These are phyloP conservation scores for Magnolia sinica DNA, from an alignment of 164 flowering plant species.

Conservation along the genomic window DNA sequence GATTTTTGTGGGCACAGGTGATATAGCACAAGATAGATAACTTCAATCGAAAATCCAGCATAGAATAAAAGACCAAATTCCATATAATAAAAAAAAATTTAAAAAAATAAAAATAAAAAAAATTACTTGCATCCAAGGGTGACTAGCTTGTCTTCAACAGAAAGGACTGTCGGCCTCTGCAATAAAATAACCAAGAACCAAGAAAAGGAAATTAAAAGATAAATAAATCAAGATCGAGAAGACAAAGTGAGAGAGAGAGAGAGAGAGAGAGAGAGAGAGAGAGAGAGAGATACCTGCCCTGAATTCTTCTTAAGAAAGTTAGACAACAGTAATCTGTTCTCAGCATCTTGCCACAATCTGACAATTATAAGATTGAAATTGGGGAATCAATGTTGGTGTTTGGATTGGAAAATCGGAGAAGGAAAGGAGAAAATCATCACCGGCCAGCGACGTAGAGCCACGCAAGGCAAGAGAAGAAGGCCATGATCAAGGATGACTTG, in stretches of 20 bases:
- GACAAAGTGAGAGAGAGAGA: neutral
- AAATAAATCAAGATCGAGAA: neutral
- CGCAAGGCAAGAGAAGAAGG: slow-evolving; percentile 85
- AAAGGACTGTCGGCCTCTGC: slow-evolving; percentile 76
- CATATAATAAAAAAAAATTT: too few species aligned
- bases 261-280: neutral
- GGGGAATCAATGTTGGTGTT: neutral
- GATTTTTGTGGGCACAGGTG: neutral
- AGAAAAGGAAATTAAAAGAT: neutral
- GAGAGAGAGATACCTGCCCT: slow-evolving; percentile 41
- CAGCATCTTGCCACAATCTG: slow-evolving; percentile 98
- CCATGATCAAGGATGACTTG: slow-evolving; percentile 54
- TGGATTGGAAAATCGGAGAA: neutral
- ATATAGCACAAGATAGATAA: neutral
- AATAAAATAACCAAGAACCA: slow-evolving; percentile 7
- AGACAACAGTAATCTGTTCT: slow-evolving; percentile 57
- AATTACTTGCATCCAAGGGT: slow-evolving; percentile 88
- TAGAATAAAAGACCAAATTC: neutral
- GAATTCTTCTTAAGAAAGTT: slow-evolving; percentile 56
- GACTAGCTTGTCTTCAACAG: slow-evolving; percentile 82
- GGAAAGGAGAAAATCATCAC: slow-evolving; percentile 14
- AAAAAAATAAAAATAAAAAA: neutral
- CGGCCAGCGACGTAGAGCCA: slow-evolving; percentile 96
- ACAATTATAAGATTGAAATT: neutral
- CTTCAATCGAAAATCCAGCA: neutral